phyloP scores from a whole-genome alignment of 140 eudicot genomes.

The Oenanthe javanica region DNA sequence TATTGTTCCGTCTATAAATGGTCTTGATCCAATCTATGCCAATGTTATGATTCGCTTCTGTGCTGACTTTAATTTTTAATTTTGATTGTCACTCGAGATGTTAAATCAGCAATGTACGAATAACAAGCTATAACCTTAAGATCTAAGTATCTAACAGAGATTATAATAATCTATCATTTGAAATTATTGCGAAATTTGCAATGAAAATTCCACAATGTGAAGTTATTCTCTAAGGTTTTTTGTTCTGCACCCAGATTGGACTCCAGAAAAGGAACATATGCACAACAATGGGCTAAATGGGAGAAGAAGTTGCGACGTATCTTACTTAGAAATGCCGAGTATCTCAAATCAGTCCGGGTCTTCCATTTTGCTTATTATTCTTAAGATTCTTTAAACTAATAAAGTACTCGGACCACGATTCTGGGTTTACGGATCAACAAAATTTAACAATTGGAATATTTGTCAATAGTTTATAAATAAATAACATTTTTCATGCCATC shows the following conservation, averaged over 20 bases:
- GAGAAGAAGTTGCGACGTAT: constrained; percentile 67
- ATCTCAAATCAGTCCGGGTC: constrained; percentile 81
- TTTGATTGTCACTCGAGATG: not conserved
- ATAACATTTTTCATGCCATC: not conserved
- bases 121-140: not conserved
- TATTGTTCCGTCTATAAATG: not conserved
- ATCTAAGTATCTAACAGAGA: not conserved
- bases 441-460: not conserved
- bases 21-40: not conserved
- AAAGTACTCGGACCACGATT: not conserved
- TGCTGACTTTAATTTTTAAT: not conserved
- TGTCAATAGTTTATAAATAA: not conserved
- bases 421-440: not conserved
- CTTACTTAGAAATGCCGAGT: constrained; percentile 39
- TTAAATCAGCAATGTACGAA: not conserved
- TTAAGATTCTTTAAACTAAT: not conserved
- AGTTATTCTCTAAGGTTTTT: not conserved
- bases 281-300: constrained; percentile 71
- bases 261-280: constrained; percentile 69
- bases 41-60: not conserved
- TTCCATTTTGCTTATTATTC: not conserved
- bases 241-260: constrained; percentile 45
- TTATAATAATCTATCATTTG: not conserved
- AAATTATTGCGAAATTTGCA: not conserved
- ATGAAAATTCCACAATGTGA: not conserved